Base-by-base conservation (phyloP, 208 protist species). In the Leishmania major region DNA sequence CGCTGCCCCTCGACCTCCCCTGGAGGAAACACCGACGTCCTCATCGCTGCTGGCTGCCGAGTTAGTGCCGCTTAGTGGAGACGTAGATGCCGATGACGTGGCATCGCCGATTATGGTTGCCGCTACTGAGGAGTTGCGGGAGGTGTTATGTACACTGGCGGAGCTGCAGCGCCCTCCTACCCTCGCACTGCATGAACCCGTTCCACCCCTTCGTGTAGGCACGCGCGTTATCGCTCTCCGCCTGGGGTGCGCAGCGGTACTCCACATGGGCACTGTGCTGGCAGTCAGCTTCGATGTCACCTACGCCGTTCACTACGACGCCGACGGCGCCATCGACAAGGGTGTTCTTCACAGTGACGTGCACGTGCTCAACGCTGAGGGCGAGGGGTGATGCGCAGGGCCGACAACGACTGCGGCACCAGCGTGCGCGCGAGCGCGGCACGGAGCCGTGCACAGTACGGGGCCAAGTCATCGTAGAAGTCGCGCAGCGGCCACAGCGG, bases 321-420 rank as follows among this genome's bases (percentile, higher is more conserved):
- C 76, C 17, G 93, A 95, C 75, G 85, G 83, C 25, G 88, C 80
- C n/a, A 73, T 91, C 28, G 28, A 31, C 57, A 62, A 62, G 28
- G 13, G 57, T 31, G 93, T 95, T 28, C 78, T 95, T 59, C 93
- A 96, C 84, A 87, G 83, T 82, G 93, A 95, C 83, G 85, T 94
- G 6, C 87, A 92, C 70, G 85, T 90, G 28, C 59, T 94, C 10
- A 79, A 88, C 49, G 84, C 90, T 22, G 82, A 74, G 53, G 85
- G 83, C 28, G 82, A 87, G 76, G 76, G 79, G 22, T 62, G 73
- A 80, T 45, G 28, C 57, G 45, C 7, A 19, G 73, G 7, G 51
- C 10, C n/a, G 55, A n/a, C 69, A 35, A 11, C 37, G 71, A 37
- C 76, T 40, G 1, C 47, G 25, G 1, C 72, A 31, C 31, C 70